Conservation (phyloP, 1,139 yeast species). For the Arxiozyma telluris region DNA sequence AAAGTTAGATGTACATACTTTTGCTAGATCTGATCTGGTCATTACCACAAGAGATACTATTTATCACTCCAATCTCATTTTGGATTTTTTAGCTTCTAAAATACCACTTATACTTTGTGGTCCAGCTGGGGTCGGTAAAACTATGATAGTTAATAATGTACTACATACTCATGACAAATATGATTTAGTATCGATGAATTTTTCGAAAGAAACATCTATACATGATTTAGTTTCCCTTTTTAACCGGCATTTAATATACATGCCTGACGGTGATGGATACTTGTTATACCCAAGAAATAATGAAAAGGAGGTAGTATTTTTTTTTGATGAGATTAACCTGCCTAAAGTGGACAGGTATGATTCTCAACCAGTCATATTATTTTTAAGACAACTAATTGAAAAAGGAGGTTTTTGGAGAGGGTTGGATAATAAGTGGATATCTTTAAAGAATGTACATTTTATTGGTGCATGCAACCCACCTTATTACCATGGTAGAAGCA, state of each 20-base stretch:
- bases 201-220: conserved; percentile 76
- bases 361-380: conserved; percentile 64
- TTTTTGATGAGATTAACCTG: conserved; percentile 87
- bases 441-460: conserved; percentile 58
- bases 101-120: conserved; percentile 73
- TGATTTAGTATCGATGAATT: conserved; percentile 64
- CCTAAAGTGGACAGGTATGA: conserved; percentile 71
- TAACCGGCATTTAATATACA: conserved; percentile 65
- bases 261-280: conserved; percentile 43
- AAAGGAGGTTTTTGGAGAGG: conserved; percentile 71
- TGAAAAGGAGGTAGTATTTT: conserved; percentile 72
- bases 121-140: conserved; percentile 97
- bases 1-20: conserved; percentile 55
- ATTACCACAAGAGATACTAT: conserved; percentile 76
- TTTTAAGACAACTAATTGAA: conserved; percentile 69
- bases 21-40: conserved; percentile 53
- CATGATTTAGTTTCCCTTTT: conserved; percentile 52
- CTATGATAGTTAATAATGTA: conserved; percentile 77
- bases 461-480: conserved; percentile 96
- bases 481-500: conserved; percentile 64
- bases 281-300: conserved; percentile 50
- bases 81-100: conserved; percentile 48
- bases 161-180: conserved; percentile 49
- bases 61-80: conserved; percentile 55
- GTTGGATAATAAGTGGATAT: conserved; percentile 56